Conservation (phyloP, 2,329 filamentous ascomycete species). For the Juglanconis juglandina region DNA sequence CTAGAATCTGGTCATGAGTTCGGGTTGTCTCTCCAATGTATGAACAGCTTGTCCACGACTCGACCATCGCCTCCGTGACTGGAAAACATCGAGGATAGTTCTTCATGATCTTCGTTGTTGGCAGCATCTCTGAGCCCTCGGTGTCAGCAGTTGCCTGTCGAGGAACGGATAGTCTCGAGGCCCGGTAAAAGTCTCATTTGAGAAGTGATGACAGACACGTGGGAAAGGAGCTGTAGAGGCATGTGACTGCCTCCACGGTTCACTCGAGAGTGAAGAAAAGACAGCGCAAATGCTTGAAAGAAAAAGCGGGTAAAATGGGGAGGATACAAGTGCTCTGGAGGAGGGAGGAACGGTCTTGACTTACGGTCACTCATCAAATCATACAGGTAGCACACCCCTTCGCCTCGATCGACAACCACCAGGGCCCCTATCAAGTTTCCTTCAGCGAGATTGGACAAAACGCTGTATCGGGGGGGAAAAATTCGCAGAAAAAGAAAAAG, state of each 20-base stretch:
- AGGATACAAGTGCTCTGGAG: background rate
- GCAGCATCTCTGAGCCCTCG: slow-evolving; percentile 12
- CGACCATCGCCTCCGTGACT: slow-evolving; percentile 26
- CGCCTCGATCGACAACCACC: slow-evolving; percentile 14
- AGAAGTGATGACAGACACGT: background rate
- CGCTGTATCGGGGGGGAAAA: background rate
- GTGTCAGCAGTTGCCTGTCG: background rate
- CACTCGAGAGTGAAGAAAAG: background rate
- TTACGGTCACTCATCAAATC: slow-evolving; percentile 14
- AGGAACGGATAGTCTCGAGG: too few species aligned
- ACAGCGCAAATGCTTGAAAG: background rate
- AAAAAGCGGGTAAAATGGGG: background rate
- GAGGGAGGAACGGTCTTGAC: background rate
- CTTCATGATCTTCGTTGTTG: slow-evolving; percentile 19
- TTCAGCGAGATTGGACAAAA: background rate
- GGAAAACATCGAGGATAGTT: slow-evolving; percentile 26
- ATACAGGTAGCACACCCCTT: slow-evolving; percentile 11
- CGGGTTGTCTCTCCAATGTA: slow-evolving; percentile 32
- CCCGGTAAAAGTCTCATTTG: background rate
- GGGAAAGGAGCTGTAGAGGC: background rate
- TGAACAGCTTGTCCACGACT: slow-evolving; percentile 28
- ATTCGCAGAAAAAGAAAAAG: background rate
- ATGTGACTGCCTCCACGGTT: background rate
- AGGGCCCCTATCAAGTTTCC: background rate
- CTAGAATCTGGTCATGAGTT: slow-evolving; percentile 27